Conservation (phyloP, 2,329 filamentous ascomycete genomes). For the Alternaria alternata region DNA sequence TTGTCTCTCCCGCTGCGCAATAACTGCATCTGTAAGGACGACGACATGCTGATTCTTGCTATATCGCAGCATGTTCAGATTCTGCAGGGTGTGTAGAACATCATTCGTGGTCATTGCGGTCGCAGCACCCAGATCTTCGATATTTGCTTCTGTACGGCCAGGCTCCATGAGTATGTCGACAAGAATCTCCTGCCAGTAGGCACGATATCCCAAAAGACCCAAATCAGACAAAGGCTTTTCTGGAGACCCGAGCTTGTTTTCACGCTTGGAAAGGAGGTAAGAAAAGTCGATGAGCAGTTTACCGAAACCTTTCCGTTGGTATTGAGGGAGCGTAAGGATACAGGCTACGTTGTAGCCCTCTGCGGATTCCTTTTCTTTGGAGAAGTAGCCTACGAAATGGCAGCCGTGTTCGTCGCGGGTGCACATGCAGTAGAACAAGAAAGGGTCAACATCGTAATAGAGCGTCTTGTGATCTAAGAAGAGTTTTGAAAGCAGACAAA, state of each 20-base stretch:
- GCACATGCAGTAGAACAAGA: conserved; percentile 98
- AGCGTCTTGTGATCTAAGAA: conserved; percentile 98
- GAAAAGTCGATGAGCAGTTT: conserved; percentile 95
- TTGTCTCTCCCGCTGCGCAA: conserved; percentile 73
- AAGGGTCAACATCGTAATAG: conserved; percentile 99
- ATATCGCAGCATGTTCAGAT: conserved; percentile 93
- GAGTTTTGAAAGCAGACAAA: conserved; percentile 93
- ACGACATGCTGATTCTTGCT: conserved; percentile 97
- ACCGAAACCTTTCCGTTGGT: conserved; percentile 93
- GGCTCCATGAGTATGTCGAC: conserved; percentile 79
- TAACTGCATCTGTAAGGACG: conserved; percentile 83
- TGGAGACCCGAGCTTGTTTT: conserved; percentile 92
- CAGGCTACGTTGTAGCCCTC: conserved; percentile 98
- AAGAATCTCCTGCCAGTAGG: conserved; percentile 97
- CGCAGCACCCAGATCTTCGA: conserved; percentile 80
- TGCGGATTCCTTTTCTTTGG: conserved; percentile 96
- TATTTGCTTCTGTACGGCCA: conserved; percentile 74
- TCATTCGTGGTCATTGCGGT: conserved; percentile 98
- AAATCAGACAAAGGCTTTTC: conserved; percentile 96
- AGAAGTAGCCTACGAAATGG: conserved; percentile 99
- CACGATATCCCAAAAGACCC: conserved; percentile 90
- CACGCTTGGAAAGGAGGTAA: conserved; percentile 94
- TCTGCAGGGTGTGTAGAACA: conserved; percentile 92
- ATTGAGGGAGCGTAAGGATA: conserved; percentile 95
- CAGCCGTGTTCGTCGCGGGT: conserved; percentile 86